Evolutionary conservation across 2,329 filamentous ascomycete genomes (phyloP), one percentile per base, ranked within the genome.

Genomic region (Aspergillus proliferans): DNA sequence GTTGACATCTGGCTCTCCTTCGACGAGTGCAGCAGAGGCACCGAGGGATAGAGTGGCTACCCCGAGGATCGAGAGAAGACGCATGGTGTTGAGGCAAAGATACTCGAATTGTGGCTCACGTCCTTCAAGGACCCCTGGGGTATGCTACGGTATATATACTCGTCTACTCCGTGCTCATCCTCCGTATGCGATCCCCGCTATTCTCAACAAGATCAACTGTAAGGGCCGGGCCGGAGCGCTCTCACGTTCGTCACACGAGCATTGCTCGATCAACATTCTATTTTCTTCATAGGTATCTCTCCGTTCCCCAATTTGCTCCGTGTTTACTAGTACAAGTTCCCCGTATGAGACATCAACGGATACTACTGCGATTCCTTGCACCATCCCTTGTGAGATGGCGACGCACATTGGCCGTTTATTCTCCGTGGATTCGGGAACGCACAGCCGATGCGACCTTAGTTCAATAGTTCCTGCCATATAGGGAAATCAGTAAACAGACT

Each of bases 1-100:
- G 44, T 55, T 50, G 33, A 46, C 33, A 42, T 49, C 22, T n/a
- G 48, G 51, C 26, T 45, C 49, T 21, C 44, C 47, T 8, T 40
- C 36, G 12, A 43, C 3, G 33, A 40, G 38, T 15, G 34, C 34
- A 4, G 15, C 38, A 22, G 38, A 40, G 18, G 19, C 19, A 49
- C 15, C 21, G 38, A 40, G 15, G 19, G 38, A 40, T 40, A 40
- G 19, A 14, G 15, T 21, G 10, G 38, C 38, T 40, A 40, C 18
- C 38, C 38, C 38, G 38, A 40, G 15, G 38, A 40, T 19, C 10
- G 18, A 40, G 5, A 40, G 38, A 19, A 40, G 38, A 40, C 38
- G 38, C 38, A 40, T 40, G 18, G 4, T 40, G n/a, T 4, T 21
- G 10, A 9, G n/a, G 26, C 9, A 10, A 30, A 9, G 9, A 12